These are phyloP conservation scores for Acer saccharum DNA, from an alignment of 345 rosid genomes.

Conservation along the genomic window DNA sequence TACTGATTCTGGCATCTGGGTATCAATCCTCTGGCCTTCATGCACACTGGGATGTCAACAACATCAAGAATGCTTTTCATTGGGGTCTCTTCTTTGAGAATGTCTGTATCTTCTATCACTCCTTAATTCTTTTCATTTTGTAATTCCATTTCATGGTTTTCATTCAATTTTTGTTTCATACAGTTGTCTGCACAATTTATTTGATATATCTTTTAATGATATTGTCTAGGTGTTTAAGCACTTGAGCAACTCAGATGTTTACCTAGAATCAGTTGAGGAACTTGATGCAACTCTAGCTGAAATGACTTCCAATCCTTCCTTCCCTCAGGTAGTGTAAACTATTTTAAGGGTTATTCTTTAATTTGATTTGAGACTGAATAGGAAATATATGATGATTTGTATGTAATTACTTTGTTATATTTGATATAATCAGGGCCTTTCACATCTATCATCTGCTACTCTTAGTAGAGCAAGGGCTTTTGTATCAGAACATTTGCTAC, in stretches of 20 bases:
- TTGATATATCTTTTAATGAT: not conserved
- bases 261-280: slow-evolving; percentile 53
- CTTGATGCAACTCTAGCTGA: slow-evolving; percentile 61
- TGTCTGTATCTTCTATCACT: slow-evolving; percentile 34
- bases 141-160: not conserved
- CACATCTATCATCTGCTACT: slow-evolving; percentile 53
- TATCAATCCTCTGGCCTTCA: slow-evolving; percentile 71
- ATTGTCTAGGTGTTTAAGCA: slow-evolving; percentile 44
- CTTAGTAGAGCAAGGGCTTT: slow-evolving; percentile 50
- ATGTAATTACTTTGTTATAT: not conserved
- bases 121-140: not conserved
- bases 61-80: slow-evolving; percentile 62
- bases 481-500: slow-evolving; percentile 48
- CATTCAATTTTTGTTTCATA: not conserved
- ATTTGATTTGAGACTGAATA: slow-evolving; percentile 1
- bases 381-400: not conserved
- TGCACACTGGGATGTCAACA: slow-evolving; percentile 66
- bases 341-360: not conserved
- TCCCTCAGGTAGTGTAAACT: slow-evolving; percentile 63
- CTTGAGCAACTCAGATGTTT: slow-evolving; percentile 43
- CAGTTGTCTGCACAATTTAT: not conserved
- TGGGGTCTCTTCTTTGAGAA: slow-evolving; percentile 83
- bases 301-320: slow-evolving; percentile 55
- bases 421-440: slow-evolving; percentile 61
- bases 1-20: slow-evolving; percentile 76